Conservation (phyloP, 2,329 filamentous ascomycete genomes). For the Myriosclerotinia scirpicola region DNA sequence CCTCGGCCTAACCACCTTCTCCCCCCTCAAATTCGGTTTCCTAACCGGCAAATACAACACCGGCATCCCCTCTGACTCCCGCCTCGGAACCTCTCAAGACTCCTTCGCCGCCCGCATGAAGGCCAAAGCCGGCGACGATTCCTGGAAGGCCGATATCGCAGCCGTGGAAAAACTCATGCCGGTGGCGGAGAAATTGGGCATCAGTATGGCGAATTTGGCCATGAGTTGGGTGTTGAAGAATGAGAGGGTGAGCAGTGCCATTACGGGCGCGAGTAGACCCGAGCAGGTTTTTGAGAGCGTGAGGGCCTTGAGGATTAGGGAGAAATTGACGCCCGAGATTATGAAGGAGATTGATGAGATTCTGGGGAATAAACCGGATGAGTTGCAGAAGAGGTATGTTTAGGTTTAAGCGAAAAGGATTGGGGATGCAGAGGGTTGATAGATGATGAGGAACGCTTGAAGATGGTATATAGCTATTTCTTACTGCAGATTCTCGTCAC, state of each 20-base stretch:
- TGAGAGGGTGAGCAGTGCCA: conserved; percentile 59
- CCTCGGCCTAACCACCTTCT: conserved; percentile 63
- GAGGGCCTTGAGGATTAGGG: conserved; percentile 51
- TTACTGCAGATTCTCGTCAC: background rate
- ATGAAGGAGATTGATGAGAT: conserved; percentile 60
- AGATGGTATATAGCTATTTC: background rate
- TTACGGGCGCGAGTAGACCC: conserved; percentile 58
- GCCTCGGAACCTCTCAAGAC: conserved; percentile 56
- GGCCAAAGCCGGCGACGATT: conserved; percentile 47
- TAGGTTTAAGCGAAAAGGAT: conserved; percentile 1
- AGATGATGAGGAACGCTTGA: background rate
- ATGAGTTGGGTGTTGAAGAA: conserved; percentile 65
- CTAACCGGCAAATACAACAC: conserved; percentile 68
- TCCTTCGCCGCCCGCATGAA: conserved; percentile 48
- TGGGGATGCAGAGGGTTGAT: too few relatives aligned
- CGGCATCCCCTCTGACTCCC: conserved; percentile 59
- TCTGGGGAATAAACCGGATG: conserved; percentile 57
- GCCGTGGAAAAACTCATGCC: conserved; percentile 60
- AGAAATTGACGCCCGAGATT: conserved; percentile 59
- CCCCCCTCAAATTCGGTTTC: conserved; percentile 59
- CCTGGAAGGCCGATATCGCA: conserved; percentile 56
- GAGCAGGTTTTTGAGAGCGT: conserved; percentile 62
- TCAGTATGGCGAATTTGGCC: conserved; percentile 53
- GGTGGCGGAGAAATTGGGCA: conserved; percentile 63
- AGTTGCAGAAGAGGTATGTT: conserved; percentile 32